Conservation (phyloP, 140 eudicot species). For the Ambrosia hybrid region DNA sequence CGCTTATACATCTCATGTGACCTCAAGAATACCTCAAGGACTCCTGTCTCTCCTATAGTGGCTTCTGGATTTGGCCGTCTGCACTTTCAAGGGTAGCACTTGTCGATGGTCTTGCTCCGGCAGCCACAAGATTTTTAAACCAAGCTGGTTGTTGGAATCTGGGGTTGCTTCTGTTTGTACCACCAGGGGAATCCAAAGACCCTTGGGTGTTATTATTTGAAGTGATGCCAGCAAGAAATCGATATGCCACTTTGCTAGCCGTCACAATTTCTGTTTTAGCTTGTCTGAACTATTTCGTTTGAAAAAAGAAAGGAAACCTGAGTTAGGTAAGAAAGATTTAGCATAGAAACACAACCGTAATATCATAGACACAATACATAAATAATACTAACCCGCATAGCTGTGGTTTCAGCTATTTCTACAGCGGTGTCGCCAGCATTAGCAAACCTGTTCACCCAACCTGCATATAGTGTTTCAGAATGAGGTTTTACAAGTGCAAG, state of each 20-base stretch:
- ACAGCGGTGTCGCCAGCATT: slow-evolving; percentile 76
- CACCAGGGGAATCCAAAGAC: slow-evolving; percentile 43
- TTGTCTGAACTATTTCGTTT: slow-evolving; percentile 64
- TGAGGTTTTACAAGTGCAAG: slow-evolving; percentile 7
- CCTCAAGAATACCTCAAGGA: slow-evolving; percentile 17
- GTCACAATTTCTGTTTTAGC: slow-evolving; percentile 85
- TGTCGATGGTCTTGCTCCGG: slow-evolving; percentile 71
- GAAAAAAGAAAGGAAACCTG: not conserved
- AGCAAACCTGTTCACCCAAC: slow-evolving; percentile 80
- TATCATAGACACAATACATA: slow-evolving; percentile 1
- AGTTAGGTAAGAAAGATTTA: slow-evolving; percentile 13
- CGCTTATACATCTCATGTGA: slow-evolving; percentile 24
- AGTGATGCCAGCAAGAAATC: slow-evolving; percentile 65
- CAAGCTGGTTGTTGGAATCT: slow-evolving; percentile 59
- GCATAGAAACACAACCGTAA: not conserved
- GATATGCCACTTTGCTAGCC: slow-evolving; percentile 84
- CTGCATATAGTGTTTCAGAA: slow-evolving; percentile 31
- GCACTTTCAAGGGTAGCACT: slow-evolving; percentile 52
- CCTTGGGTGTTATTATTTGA: slow-evolving; percentile 40
- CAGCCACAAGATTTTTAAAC: slow-evolving; percentile 64
- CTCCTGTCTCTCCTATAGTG: slow-evolving; percentile 26
- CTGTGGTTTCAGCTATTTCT: slow-evolving; percentile 76
- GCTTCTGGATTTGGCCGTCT: slow-evolving; percentile 28
- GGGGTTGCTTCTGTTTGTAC: slow-evolving; percentile 45
- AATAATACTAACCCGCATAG: slow-evolving; percentile 47